Percentiles rank a stretch among this genome's conserved stretches.
These are phyloP conservation scores for Tylopilus sp. DNA, from an alignment of 1,284 basidiomycete genomes.

Conservation along the genomic window DNA sequence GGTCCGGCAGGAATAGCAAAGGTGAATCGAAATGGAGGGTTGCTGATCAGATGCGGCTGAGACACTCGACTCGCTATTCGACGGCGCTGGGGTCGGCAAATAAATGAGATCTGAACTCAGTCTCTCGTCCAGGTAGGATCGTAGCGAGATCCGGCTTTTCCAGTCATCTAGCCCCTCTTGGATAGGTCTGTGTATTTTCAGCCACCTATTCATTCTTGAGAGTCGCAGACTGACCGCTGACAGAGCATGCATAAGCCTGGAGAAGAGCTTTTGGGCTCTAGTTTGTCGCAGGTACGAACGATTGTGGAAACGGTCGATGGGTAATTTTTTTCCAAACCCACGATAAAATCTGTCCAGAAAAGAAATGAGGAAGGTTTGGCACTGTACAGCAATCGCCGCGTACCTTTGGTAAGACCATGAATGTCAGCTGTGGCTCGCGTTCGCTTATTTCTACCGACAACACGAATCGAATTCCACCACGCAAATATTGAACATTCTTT, in stretches of 20 bases:
- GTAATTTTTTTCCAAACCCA: slow-evolving; percentile 75
- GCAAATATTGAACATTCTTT: slow-evolving; percentile 80
- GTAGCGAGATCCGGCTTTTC: slow-evolving; percentile 70
- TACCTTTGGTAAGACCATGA: slow-evolving; percentile 70
- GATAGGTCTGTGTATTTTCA: slow-evolving; percentile 47
- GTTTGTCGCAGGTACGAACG: slow-evolving; percentile 76
- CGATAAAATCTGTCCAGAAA: slow-evolving; percentile 66
- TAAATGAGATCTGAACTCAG: slow-evolving; percentile 14
- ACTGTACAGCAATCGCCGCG: neutral
- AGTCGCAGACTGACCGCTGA: slow-evolving; percentile 51
- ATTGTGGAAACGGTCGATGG: slow-evolving; percentile 89
- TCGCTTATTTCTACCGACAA: slow-evolving; percentile 50
- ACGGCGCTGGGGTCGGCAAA: slow-evolving; percentile 3
- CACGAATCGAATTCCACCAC: slow-evolving; percentile 58
- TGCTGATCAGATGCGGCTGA: slow-evolving; percentile 16
- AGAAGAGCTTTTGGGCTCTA: slow-evolving; percentile 62
- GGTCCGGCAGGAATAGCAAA: slow-evolving; percentile 76
- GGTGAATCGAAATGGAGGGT: slow-evolving; percentile 42
- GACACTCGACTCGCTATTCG: slow-evolving; percentile 14
- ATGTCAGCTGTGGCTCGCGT: slow-evolving; percentile 58
- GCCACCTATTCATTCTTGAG: neutral
- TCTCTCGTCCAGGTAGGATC: slow-evolving; percentile 43
- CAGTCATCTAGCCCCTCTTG: slow-evolving; percentile 66
- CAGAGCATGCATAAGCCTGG: slow-evolving; percentile 62
- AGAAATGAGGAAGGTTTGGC: slow-evolving; percentile 3